Conservation (phyloP, 1,284 basidiomycete species). For the Rhodotorula sp. region DNA sequence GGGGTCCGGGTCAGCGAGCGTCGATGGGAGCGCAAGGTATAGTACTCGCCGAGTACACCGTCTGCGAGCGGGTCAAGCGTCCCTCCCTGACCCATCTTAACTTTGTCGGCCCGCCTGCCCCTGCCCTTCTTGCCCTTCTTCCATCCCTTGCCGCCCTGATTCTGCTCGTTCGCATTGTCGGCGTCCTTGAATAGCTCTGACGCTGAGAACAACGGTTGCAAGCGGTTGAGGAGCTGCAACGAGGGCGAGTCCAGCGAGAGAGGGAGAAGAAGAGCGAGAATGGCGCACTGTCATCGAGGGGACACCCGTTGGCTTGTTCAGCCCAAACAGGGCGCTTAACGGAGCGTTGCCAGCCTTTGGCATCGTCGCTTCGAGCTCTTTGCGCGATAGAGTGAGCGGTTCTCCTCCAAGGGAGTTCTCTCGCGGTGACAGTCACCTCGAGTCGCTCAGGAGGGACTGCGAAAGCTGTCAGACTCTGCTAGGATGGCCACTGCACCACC, state of each 20-base stretch:
- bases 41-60: conserved; percentile 70
- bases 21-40: conserved; percentile 2
- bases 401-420: not conserved
- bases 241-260: not conserved
- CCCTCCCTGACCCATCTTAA: conserved; percentile 88
- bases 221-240: conserved; percentile 68
- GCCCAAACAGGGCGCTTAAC: conserved; percentile 65
- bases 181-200: conserved; percentile 67
- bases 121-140: conserved; percentile 34
- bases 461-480: not conserved
- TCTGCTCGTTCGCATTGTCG: not conserved
- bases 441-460: not conserved
- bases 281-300: conserved; percentile 68
- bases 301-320: conserved; percentile 81
- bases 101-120: conserved; percentile 36
- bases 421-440: not conserved
- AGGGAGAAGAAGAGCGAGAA: not conserved
- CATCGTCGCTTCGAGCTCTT: conserved; percentile 1
- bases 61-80: conserved; percentile 97
- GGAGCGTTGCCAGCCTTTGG: conserved; percentile 27
- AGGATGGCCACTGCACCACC: not conserved
- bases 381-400: not conserved
- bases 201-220: conserved; percentile 74
- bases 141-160: conserved; percentile 26
- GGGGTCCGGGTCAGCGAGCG: not conserved